Percentiles rank a stretch among this genome's conserved stretches.
These are phyloP conservation scores for Hymenoscyphus salicellus DNA, from an alignment of 2,329 filamentous ascomycete species.

Conservation along the genomic window DNA sequence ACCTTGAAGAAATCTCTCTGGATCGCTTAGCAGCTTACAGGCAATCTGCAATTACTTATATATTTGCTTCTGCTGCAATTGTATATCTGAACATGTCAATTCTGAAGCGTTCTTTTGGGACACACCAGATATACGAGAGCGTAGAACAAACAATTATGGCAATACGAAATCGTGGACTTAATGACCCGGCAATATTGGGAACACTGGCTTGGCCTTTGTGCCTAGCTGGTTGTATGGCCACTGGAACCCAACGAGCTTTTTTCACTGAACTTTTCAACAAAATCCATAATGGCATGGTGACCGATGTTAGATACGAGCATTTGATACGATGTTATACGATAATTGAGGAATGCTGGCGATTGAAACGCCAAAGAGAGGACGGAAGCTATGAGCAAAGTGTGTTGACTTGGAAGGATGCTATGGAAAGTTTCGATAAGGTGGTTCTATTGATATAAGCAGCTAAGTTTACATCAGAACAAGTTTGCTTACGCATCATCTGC, in stretches of 20 bases:
- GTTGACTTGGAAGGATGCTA: not conserved
- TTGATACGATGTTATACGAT: slow-evolving; percentile 16
- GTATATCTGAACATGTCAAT: not conserved
- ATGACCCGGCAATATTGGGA: slow-evolving; percentile 17
- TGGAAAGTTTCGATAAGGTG: not conserved
- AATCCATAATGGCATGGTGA: not conserved
- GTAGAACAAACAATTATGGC: slow-evolving; percentile 17
- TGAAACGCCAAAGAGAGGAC: slow-evolving; percentile 2
- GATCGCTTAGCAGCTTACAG: not conserved
- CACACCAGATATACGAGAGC: not conserved
- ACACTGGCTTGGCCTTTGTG: slow-evolving; percentile 23
- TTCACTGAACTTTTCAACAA: slow-evolving; percentile 15
- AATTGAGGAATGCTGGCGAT: slow-evolving; percentile 21
- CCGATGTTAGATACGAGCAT: slow-evolving; percentile 14
- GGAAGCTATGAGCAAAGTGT: not conserved
- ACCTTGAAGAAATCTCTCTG: not conserved
- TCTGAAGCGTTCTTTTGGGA: not conserved
- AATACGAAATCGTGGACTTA: slow-evolving; percentile 10
- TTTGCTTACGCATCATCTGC: too few relatives aligned
- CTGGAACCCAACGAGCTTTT: slow-evolving; percentile 16
- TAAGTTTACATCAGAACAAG: too few relatives aligned
- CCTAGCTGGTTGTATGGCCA: slow-evolving; percentile 24
- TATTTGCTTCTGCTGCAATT: not conserved
- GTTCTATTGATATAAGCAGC: not conserved
- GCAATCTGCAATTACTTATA: not conserved